Evolutionary conservation across 768 basidiomycete species (phyloP), one percentile per base, ranked within the genome.

Genomic region (Tephrocybe sp.): DNA sequence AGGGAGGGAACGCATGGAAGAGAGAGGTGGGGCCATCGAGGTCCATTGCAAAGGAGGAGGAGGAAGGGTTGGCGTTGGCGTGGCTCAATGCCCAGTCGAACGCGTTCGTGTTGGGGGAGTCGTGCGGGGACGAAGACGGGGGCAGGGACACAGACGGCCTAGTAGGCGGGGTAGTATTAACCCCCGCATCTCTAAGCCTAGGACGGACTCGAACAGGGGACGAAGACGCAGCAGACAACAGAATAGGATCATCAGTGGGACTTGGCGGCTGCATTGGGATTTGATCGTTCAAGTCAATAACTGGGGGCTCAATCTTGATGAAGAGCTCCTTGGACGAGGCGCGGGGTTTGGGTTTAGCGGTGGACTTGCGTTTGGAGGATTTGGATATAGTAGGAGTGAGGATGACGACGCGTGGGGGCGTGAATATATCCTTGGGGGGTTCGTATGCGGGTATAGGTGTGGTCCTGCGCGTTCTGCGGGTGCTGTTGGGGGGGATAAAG

Each of bases 241-340:
- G 68, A 0, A 91, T 64, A 0, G 89, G 89, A 57, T 91, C 89
- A 30, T 91, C 89, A 1, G 80, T 80, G 2, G 89, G 89, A 45
- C 86, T 87, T 0, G 86, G 73, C 1, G 89, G 89, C 7, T 85
- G 82, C 57, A 82, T 74, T 4, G 83, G 83, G 12, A 61, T n/a
- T n/a, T n/a, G n/a, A n/a, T n/a, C 71, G 40, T 63, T 73, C 24
- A 86, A 65, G 57, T 87, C 79, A 54, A 88, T 70, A 15, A 79
- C 78, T 0, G 87, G 87, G 4, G 79, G 75, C 57, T 90, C 87
- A 49, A 70, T 79, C 74, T 90, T 91, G 50, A 82, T 59, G 25
- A 53, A 13, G 36, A 60, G 44, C 26, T 59, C 66, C 18, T 63
- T 64, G 16, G 62, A 47, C 3, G 59, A 47, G 1, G 56, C 40